A percentile compares a stretch with the other conserved stretches of the same genome.
phyloP scores from a whole-genome alignment of 2,329 filamentous ascomycete genomes.

The Colletotrichum gigasporum region DNA sequence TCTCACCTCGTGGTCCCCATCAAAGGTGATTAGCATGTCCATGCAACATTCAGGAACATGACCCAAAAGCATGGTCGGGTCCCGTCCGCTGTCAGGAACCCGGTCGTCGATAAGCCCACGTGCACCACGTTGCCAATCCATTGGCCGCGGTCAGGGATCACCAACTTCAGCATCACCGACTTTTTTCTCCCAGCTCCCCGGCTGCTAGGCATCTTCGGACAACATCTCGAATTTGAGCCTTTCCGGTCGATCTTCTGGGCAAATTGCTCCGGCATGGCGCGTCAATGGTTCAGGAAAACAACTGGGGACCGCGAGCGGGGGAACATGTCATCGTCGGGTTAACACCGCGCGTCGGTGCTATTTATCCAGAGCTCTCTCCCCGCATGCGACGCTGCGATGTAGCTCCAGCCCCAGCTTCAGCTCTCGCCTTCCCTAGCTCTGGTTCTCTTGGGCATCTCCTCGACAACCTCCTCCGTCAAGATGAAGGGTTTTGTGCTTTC shows the following conservation, averaged over 20 bases:
- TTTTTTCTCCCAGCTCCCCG: neutral
- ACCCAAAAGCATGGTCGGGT: conserved; percentile 18
- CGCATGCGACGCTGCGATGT: conserved; percentile 20
- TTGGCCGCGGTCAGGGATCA: conserved; percentile 36
- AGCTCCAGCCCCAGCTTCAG: neutral
- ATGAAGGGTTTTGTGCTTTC: conserved; percentile 46
- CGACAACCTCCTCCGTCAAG: conserved; percentile 32
- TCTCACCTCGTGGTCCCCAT: neutral
- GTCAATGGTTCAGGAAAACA: conserved; percentile 16
- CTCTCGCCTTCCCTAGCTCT: neutral
- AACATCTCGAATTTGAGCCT: conserved; percentile 19
- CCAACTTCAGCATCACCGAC: neutral
- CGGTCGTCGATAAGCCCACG: conserved; percentile 22
- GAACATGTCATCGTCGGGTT: neutral
- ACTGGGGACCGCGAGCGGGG: conserved; percentile 12
- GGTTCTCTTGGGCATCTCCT: neutral
- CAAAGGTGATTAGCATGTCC: neutral
- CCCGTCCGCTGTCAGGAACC: conserved; percentile 16
- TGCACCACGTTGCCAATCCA: conserved; percentile 40
- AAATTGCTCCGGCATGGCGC: conserved; percentile 31
- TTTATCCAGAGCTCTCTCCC: conserved; percentile 24
- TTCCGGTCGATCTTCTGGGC: conserved; percentile 12
- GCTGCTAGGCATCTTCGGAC: conserved; percentile 14
- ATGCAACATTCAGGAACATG: conserved; percentile 3
- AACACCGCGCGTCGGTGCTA: conserved; percentile 13